These are phyloP conservation scores for Paramecium biaurelia DNA, from an alignment of 73 alveolate species.

Conservation along the genomic window DNA sequence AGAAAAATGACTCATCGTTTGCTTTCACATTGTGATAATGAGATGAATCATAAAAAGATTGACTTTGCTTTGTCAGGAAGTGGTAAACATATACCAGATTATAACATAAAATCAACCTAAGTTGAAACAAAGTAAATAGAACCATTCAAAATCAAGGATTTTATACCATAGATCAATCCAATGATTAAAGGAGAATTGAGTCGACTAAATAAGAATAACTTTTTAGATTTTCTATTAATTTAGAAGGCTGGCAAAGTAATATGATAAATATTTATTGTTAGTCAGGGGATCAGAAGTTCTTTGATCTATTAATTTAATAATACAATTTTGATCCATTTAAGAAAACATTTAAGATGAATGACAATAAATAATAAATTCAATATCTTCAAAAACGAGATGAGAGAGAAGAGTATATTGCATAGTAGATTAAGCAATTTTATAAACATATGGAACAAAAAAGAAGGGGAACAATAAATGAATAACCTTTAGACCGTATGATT, in stretches of 20 bases:
- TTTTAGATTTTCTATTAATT: not conserved
- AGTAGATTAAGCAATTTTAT: not conserved
- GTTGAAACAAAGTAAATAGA: not conserved
- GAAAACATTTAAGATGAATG: not conserved
- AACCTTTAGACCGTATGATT: not conserved
- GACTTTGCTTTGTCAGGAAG: not conserved
- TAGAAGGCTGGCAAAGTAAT: constrained; percentile 19
- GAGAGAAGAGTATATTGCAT: not conserved
- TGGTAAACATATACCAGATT: not conserved
- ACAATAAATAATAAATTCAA: not conserved
- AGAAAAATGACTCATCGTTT: not conserved
- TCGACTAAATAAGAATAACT: not conserved
- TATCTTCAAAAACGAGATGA: not conserved
- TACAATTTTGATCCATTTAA: constrained; percentile 26
- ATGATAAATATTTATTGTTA: not conserved
- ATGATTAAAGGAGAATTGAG: not conserved
- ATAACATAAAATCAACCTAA: not conserved
- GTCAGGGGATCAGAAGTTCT: constrained; percentile 14
- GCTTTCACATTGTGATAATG: not conserved
- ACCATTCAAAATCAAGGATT: constrained; percentile 20
- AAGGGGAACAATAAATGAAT: not conserved
- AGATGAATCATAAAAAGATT: not conserved
- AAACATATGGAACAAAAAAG: not conserved
- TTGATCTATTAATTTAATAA: not conserved
- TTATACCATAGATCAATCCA: not conserved